Evolutionary conservation across 495 filamentous ascomycete genomes (phyloP), one percentile per base, ranked within the genome.

Genomic region (Elaphomyces granulatus): DNA sequence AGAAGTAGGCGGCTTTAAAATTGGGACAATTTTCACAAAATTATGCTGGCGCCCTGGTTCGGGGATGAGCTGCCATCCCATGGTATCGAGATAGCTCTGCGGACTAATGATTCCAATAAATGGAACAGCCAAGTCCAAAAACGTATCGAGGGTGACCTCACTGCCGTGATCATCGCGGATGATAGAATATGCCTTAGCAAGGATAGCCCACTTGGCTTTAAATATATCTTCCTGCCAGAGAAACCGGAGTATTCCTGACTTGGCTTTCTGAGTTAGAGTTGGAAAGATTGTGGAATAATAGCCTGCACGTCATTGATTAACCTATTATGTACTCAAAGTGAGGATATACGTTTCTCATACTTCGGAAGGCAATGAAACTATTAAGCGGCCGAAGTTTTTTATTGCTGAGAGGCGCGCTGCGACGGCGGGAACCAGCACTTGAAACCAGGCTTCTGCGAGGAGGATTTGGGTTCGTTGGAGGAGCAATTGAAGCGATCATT

Each of bases 121-220:
- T 15, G 58, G 50, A 34, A 48, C 52, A 19, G 53, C 52, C 20
- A 65, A 45, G 18, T 38, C 40, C 9, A 70, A 45, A 43, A 64
- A 71, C 15, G 39, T 19, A 32, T 57, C 52, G 14, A 72, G 50
- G 17, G 60, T 50, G 4, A 56, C 58, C 20, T 55, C 46, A 4
- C 50, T 35, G 35, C 58, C 58, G 38, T 63, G 62, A 23, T 60
- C 36, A 41, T 72, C 67, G 26, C 70, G 68, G 34, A 73, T 55
- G n/a, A 48, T 44, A 26, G 68, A 67, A 48, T 66, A 72, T 10
- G 65, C 57, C 46, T 61, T 60, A 8, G 67, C 67, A 20, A 71
- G 37, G 20, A 73, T 51, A 20, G 48, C 48, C 70, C 70, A 73
- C 37, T 67, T 61, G 4, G 54, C 48, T 36, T 71, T 66, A 44